These are phyloP conservation scores for Didymella pinodella DNA, from an alignment of 2,329 filamentous ascomycete species.

Conservation along the genomic window DNA sequence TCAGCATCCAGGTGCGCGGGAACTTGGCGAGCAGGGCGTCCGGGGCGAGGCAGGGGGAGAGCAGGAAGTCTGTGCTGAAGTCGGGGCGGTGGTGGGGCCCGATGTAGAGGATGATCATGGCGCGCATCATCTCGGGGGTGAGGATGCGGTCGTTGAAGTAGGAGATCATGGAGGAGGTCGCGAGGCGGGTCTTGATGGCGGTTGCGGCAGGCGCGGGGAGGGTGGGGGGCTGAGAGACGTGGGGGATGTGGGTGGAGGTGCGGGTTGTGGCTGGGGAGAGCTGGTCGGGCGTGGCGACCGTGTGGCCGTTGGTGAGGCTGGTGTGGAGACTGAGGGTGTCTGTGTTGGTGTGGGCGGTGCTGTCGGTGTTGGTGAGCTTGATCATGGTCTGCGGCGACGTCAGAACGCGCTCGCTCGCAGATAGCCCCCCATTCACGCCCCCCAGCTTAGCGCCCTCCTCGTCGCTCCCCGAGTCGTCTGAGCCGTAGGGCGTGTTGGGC, in stretches of 20 bases:
- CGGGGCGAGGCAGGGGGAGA: constrained; percentile 89
- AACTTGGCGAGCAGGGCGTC: constrained; percentile 85
- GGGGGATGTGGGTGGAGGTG: constrained; percentile 29
- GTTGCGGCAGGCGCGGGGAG: constrained; percentile 53
- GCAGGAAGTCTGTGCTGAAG: constrained; percentile 87
- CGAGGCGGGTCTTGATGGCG: constrained; percentile 80
- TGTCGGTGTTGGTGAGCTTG: constrained; percentile 39
- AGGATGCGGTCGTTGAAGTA: constrained; percentile 97
- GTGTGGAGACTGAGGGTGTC: constrained; percentile 37
- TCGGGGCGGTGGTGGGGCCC: constrained; percentile 92
- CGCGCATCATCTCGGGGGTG: constrained; percentile 97
- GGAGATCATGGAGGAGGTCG: constrained; percentile 95
- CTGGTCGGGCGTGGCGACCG: constrained; percentile 35
- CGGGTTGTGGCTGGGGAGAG: constrained; percentile 23
- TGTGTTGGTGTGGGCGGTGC: constrained; percentile 3
- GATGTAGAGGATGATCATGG: constrained; percentile 98
- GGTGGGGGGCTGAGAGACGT: constrained; percentile 25
- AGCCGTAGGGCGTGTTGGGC: constrained; percentile 79
- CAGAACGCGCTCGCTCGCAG: constrained; percentile 37
- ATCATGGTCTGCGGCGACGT: constrained; percentile 49
- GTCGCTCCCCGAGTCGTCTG: constrained; percentile 72
- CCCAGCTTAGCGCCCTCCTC: constrained; percentile 34
- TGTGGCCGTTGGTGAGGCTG: constrained; percentile 31
- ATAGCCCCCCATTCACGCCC: constrained; percentile 19
- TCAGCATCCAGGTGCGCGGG: constrained; percentile 92